Evolutionary conservation across 331 rosid genomes (phyloP).

Genomic region (Spiraea crenata): DNA sequence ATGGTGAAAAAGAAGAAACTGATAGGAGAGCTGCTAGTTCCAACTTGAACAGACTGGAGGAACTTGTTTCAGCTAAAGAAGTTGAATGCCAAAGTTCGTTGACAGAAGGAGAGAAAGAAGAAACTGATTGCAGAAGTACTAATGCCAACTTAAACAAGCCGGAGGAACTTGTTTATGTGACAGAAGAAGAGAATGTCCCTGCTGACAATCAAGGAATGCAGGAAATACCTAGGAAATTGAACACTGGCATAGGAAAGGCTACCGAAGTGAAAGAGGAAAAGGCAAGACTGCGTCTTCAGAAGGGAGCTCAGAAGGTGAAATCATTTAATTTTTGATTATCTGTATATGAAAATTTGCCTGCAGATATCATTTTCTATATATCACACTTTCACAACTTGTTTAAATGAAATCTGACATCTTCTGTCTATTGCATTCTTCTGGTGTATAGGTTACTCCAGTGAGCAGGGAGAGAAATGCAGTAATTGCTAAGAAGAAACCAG

Average conservation of each 20-base stretch:
- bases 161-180: conserved; percentile 37
- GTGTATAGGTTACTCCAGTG: conserved; percentile 50
- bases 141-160: conserved; percentile 40
- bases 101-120: conserved; percentile 41
- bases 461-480: conserved; percentile 47
- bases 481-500: conserved; percentile 56
- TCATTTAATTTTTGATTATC: conserved; percentile 12
- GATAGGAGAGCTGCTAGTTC: conserved; percentile 39
- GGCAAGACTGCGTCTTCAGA: conserved; percentile 36
- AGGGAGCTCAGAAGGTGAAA: conserved; percentile 60
- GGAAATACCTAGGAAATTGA: conserved; percentile 41
- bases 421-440: conserved; percentile 21
- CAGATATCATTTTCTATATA: background rate
- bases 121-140: conserved; percentile 29
- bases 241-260: conserved; percentile 36
- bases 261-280: conserved; percentile 48
- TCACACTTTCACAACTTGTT: background rate
- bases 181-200: conserved; percentile 38
- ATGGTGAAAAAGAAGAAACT: conserved; percentile 38
- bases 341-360: background rate
- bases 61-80: conserved; percentile 36
- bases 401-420: conserved; percentile 10
- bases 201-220: conserved; percentile 38
- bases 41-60: conserved; percentile 37
- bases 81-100: conserved; percentile 28